A percentile compares a stretch with the other conserved stretches of the same genome.
phyloP scores from a whole-genome alignment of 2,329 filamentous ascomycete genomes.

The Aureobasidium uvarum region DNA sequence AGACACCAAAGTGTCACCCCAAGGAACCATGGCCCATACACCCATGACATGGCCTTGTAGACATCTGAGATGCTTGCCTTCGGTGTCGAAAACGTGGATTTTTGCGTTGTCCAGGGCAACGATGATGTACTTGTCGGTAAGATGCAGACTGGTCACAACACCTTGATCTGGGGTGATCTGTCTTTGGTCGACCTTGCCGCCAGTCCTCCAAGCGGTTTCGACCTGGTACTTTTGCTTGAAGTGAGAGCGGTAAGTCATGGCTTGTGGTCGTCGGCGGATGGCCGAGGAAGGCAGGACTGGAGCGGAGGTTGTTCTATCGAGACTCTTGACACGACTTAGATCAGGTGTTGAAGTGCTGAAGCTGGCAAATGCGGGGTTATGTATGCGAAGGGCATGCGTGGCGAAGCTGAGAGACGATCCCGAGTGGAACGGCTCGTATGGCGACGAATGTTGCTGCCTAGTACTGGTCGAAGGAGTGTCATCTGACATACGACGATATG shows the following conservation, averaged over 20 bases:
- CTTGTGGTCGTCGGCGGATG: constrained; percentile 54
- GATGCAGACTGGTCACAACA: constrained; percentile 90
- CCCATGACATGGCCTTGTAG: constrained; percentile 97
- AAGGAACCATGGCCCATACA: constrained; percentile 99
- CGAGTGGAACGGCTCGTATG: constrained; percentile 29
- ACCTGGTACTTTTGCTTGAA: constrained; percentile 98
- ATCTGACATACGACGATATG: constrained; percentile 65
- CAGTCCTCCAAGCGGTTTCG: constrained; percentile 92
- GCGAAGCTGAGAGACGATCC: constrained; percentile 21
- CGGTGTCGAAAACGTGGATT: constrained; percentile 95
- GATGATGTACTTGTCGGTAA: constrained; percentile 95
- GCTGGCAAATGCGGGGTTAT: constrained; percentile 32
- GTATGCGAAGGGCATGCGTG: constrained; percentile 17
- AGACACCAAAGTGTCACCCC: constrained; percentile 91
- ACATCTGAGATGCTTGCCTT: constrained; percentile 83
- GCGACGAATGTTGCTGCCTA: constrained; percentile 30
- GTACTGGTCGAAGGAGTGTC: constrained; percentile 28
- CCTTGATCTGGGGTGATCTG: constrained; percentile 96
- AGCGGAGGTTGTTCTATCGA: constrained; percentile 51
- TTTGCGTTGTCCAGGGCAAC: constrained; percentile 97
- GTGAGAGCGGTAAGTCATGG: constrained; percentile 88
- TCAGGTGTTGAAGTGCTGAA: constrained; percentile 48
- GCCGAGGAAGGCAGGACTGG: constrained; percentile 37
- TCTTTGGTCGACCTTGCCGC: constrained; percentile 76
- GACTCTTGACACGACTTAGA: constrained; percentile 52